These are phyloP conservation scores for Trypanosoma brucei DNA, from an alignment of 208 protist species.

Conservation along the genomic window DNA sequence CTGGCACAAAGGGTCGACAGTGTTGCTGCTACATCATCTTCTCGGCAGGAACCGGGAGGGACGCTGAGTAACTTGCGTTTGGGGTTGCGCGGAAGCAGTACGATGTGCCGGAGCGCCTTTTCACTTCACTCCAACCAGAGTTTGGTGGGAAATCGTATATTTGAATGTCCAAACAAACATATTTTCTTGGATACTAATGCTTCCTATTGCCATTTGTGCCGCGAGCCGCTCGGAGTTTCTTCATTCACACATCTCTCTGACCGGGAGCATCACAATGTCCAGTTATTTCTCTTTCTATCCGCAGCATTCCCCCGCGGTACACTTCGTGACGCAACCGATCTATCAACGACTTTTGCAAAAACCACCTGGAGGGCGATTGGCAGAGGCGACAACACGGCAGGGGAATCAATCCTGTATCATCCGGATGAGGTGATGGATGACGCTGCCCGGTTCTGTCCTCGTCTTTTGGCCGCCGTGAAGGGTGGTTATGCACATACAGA, in stretches of 20 bases:
- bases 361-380: no score
- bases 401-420: neutral
- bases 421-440: neutral
- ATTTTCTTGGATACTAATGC: neutral
- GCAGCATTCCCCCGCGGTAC: neutral
- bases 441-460: neutral
- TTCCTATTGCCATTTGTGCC: conserved; percentile 7
- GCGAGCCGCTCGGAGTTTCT: conserved; percentile 5
- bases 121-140: neutral
- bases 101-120: neutral
- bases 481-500: conserved; percentile 5
- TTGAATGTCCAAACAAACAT: conserved; percentile 11
- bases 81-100: conserved; percentile 3
- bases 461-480: neutral
- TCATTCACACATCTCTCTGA: neutral
- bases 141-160: neutral
- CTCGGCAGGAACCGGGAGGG: neutral
- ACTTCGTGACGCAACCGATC: neutral
- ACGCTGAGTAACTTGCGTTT: conserved; percentile 3
- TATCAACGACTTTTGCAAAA: no score
- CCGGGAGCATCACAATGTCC: conserved; percentile 3
- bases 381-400: neutral
- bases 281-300: conserved; percentile 1
- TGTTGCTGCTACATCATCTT: no score
- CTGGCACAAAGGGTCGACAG: no score